Conservation (phyloP, 768 basidiomycete genomes). For the Russula griseocarnosa region DNA sequence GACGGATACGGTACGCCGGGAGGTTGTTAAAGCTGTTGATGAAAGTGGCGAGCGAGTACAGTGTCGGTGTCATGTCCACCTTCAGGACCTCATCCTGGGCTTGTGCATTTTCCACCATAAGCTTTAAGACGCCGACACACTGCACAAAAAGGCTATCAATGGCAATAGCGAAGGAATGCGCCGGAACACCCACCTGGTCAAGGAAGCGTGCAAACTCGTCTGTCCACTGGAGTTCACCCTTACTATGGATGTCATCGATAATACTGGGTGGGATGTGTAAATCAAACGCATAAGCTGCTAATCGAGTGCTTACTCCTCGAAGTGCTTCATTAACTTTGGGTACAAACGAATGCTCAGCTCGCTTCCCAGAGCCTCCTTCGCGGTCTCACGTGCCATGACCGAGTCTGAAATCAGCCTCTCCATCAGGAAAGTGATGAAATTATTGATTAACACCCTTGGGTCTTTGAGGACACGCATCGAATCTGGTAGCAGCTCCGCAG, state of each 20-base stretch:
- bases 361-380: slow-evolving; percentile 72
- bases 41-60: slow-evolving; percentile 55
- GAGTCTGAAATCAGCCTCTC: slow-evolving; percentile 61
- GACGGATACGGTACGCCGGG: slow-evolving; percentile 58
- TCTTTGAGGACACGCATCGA: slow-evolving; percentile 61
- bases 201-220: slow-evolving; percentile 52
- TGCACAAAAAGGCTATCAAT: slow-evolving; percentile 33
- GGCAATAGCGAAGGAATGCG: background rate
- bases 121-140: slow-evolving; percentile 71
- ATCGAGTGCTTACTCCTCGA: slow-evolving; percentile 60
- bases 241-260: slow-evolving; percentile 49
- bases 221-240: slow-evolving; percentile 42
- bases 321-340: slow-evolving; percentile 58
- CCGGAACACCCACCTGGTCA: slow-evolving; percentile 56
- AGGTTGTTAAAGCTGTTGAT: slow-evolving; percentile 58
- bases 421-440: slow-evolving; percentile 67
- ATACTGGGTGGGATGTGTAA: slow-evolving; percentile 38
- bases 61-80: slow-evolving; percentile 38
- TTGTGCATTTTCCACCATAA: slow-evolving; percentile 70
- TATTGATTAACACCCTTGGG: slow-evolving; percentile 54
- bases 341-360: slow-evolving; percentile 74
- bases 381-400: slow-evolving; percentile 67
- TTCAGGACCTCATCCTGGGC: slow-evolving; percentile 53
- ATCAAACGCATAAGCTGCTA: background rate
- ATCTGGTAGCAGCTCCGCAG: slow-evolving; percentile 60